These are phyloP conservation scores for Stagonosporopsis tanaceti DNA, from an alignment of 2,329 filamentous ascomycete species.

Conservation along the genomic window DNA sequence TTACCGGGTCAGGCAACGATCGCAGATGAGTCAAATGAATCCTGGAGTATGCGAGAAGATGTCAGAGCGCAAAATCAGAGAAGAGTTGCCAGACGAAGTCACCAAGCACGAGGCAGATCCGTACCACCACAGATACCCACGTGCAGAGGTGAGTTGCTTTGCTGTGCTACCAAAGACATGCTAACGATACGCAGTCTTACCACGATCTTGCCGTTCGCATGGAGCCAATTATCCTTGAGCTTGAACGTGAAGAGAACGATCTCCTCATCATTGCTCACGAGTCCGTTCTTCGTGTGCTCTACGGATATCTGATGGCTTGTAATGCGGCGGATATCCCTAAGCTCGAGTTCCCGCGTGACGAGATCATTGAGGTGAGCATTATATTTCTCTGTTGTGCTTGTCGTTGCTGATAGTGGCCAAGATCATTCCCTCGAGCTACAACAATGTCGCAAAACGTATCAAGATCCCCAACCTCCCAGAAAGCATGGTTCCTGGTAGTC, in stretches of 20 bases:
- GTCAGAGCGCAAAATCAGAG: conserved; percentile 80
- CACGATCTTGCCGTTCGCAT: conserved; percentile 97
- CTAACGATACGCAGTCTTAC: conserved; percentile 73
- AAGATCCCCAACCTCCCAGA: conserved; percentile 75
- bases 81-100: conserved; percentile 88
- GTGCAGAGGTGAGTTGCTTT: conserved; percentile 75
- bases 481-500: conserved; percentile 76
- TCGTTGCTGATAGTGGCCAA: conserved; percentile 37
- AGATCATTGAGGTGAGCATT: conserved; percentile 83
- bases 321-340: conserved; percentile 93
- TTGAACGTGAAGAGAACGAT: conserved; percentile 96
- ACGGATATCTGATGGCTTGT: conserved; percentile 98
- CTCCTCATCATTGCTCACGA: conserved; percentile 98
- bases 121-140: conserved; percentile 94
- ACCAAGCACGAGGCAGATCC: conserved; percentile 92
- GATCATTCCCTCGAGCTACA: conserved; percentile 97
- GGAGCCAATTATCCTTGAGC: conserved; percentile 95
- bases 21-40: conserved; percentile 97
- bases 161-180: background rate
- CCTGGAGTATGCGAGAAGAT: conserved; percentile 96
- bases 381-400: background rate
- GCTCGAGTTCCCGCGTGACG: conserved; percentile 91
- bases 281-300: conserved; percentile 94
- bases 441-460: conserved; percentile 92
- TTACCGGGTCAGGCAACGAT: conserved; percentile 87